A percentile compares a stretch with the other conserved stretches of the same genome.
These are phyloP conservation scores for Corymbia maculata DNA, from an alignment of 345 rosid species.

Conservation along the genomic window DNA sequence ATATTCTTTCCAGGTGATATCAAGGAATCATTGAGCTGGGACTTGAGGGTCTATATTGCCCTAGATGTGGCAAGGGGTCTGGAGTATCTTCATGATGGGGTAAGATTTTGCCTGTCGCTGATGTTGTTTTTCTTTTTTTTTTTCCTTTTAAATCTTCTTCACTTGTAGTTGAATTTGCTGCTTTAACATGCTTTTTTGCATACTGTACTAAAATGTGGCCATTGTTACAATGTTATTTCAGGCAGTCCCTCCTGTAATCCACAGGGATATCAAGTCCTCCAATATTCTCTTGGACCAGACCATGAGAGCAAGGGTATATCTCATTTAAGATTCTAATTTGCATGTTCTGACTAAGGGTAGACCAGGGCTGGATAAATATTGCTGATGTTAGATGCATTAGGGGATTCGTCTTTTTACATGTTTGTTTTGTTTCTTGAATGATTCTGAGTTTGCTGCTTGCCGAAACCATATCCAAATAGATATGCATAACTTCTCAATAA, in stretches of 20 bases:
- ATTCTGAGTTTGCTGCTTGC: background rate
- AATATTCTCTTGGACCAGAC: constrained; percentile 92
- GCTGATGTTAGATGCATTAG: background rate
- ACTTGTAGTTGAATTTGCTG: background rate
- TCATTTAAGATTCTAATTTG: background rate
- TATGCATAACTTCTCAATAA: background rate
- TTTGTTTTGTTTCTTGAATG: background rate
- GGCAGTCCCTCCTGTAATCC: constrained; percentile 98
- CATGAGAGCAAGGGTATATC: constrained; percentile 90
- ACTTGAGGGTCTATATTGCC: constrained; percentile 74
- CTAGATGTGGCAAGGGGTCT: constrained; percentile 91
- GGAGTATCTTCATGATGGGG: constrained; percentile 99
- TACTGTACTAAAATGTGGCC: background rate
- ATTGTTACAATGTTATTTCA: constrained; percentile 13
- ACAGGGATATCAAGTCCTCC: constrained; percentile 91
- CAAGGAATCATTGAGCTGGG: constrained; percentile 64
- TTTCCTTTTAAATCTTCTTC: background rate
- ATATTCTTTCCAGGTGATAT: constrained; percentile 41
- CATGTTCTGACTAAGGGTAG: background rate
- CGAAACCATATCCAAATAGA: background rate
- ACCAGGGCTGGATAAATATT: background rate
- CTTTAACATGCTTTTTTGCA: background rate
- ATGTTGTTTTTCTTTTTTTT: background rate
- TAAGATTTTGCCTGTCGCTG: constrained; percentile 11
- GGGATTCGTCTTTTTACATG: background rate